These are phyloP conservation scores for Hyphopichia pseudoburtonii DNA, from an alignment of 1,139 yeast species.

Conservation along the genomic window DNA sequence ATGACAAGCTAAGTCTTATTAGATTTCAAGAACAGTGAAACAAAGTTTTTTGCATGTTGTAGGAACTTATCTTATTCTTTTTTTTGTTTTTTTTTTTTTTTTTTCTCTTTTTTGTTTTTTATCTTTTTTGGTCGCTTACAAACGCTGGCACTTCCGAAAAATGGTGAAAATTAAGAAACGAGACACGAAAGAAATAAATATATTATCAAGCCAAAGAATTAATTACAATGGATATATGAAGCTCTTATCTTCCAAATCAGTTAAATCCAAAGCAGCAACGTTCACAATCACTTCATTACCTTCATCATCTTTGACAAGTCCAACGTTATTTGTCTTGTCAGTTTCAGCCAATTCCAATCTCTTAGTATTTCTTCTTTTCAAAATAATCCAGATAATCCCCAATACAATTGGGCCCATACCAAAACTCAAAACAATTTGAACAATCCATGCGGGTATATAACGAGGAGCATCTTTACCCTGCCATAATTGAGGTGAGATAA, in stretches of 20 bases:
- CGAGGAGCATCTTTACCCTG: slow-evolving; percentile 21
- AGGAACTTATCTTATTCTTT: too few species aligned
- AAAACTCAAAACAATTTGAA: slow-evolving; percentile 19
- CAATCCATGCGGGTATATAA: slow-evolving; percentile 24
- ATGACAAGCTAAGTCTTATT: too few species aligned
- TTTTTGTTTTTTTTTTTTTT: too few species aligned
- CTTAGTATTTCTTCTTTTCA: slow-evolving; percentile 15
- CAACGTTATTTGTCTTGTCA: slow-evolving; percentile 12
- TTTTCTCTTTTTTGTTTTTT: too few species aligned
- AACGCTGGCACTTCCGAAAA: too few species aligned
- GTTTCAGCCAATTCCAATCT: slow-evolving; percentile 10
- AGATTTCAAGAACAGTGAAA: too few species aligned
- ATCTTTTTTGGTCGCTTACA: too few species aligned
- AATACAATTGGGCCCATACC: slow-evolving; percentile 14
- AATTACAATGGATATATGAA: slow-evolving; percentile 40
- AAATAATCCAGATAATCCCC: slow-evolving; percentile 14
- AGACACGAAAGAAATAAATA: too few species aligned
- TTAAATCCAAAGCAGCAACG: slow-evolving; percentile 42
- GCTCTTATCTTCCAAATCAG: slow-evolving; percentile 47
- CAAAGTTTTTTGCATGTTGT: too few species aligned
- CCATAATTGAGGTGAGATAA: slow-evolving; percentile 28
- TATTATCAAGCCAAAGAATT: background rate
- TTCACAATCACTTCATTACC: slow-evolving; percentile 33
- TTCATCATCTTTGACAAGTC: slow-evolving; percentile 24
- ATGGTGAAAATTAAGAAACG: too few species aligned